phyloP scores from a whole-genome alignment of 306 rosid genomes.

The Astragalus glycyphyllos region DNA sequence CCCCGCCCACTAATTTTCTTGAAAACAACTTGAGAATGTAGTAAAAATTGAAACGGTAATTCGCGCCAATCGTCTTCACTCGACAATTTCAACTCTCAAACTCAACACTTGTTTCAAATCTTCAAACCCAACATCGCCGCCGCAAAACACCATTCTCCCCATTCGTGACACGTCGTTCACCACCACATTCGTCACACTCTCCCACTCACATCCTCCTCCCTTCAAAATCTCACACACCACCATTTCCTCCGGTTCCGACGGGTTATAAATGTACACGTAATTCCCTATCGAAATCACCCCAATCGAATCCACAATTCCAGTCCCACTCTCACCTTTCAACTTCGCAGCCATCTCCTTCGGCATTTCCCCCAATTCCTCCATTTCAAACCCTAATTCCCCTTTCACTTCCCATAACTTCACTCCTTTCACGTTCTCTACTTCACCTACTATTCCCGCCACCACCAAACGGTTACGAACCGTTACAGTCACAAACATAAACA shows the following conservation, averaged over 20 bases:
- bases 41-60: no score
- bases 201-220: constrained; percentile 53
- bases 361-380: constrained; percentile 53
- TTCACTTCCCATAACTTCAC: constrained; percentile 63
- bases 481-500: constrained; percentile 43
- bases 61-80: background rate
- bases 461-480: constrained; percentile 41
- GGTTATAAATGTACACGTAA: constrained; percentile 51
- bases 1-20: no score
- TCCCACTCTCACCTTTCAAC: constrained; percentile 47
- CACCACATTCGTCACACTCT: constrained; percentile 44
- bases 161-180: constrained; percentile 38
- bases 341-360: constrained; percentile 55
- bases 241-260: constrained; percentile 47
- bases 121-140: constrained; percentile 49
- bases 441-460: constrained; percentile 57
- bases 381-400: constrained; percentile 44
- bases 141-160: constrained; percentile 52
- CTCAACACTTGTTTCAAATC: constrained; percentile 44
- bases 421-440: constrained; percentile 44
- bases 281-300: constrained; percentile 47
- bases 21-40: no score
- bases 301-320: constrained; percentile 45
- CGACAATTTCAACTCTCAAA: background rate
- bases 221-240: constrained; percentile 51